phyloP scores from a whole-genome alignment of 352 stramenopile species.

The Blastocystis sp. region DNA sequence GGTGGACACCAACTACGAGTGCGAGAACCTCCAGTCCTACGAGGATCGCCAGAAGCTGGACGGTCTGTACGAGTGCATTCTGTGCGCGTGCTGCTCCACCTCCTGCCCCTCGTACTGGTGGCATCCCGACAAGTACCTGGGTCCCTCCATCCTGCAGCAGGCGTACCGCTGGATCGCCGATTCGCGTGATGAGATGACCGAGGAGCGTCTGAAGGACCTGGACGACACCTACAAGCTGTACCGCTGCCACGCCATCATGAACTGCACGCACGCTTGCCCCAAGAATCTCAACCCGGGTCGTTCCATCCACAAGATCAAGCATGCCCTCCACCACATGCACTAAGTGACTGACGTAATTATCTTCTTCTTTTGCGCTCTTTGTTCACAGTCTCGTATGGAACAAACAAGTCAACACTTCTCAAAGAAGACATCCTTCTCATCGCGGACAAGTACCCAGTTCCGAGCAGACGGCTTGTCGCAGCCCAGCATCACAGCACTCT shows the following conservation, averaged over 20 bases:
- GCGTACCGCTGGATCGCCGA: too few relatives aligned
- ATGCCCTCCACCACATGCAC: constrained; percentile 58
- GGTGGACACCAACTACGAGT: constrained; percentile 77
- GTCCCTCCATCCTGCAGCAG: constrained; percentile 85
- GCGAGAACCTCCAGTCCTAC: constrained; percentile 74
- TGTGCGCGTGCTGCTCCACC: too few relatives aligned
- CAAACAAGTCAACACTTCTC: too few relatives aligned
- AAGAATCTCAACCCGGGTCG: constrained; percentile 98
- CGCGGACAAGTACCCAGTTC: too few relatives aligned
- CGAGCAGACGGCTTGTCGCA: neutral
- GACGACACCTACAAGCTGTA: constrained; percentile 87
- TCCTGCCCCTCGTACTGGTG: constrained; percentile 87
- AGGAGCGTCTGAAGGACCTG: constrained; percentile 79
- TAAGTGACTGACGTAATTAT: constrained; percentile 60
- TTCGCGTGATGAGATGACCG: too few relatives aligned
- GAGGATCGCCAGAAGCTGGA: constrained; percentile 98
- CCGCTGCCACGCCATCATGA: constrained; percentile 77
- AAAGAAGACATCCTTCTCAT: too few relatives aligned
- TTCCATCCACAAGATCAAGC: constrained; percentile 97
- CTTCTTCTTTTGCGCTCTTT: constrained; percentile 46
- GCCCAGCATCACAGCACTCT: neutral
- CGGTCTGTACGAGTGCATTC: constrained; percentile 73
- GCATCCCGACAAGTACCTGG: constrained; percentile 90
- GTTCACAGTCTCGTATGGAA: neutral
- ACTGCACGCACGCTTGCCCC: constrained; percentile 97